A percentile compares a stretch with the other conserved stretches of the same genome.
Conservation (phyloP, 1,284 basidiomycete genomes). For the Trametes hirsuta region DNA sequence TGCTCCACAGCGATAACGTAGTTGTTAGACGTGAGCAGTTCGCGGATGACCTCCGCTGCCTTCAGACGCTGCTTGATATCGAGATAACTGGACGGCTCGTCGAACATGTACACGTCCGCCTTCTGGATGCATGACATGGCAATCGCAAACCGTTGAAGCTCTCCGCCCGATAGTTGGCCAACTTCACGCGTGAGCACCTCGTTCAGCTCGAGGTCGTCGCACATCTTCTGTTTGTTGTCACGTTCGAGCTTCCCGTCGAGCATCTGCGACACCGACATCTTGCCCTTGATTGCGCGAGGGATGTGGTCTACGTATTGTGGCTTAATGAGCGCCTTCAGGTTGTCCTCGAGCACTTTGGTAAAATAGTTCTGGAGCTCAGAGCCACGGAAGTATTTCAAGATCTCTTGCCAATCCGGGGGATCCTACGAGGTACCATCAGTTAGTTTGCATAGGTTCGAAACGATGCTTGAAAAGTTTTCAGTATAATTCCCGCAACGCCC, state of each 20-base stretch:
- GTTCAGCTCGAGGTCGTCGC: slow-evolving; percentile 84
- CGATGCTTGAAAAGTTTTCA: too few relatives aligned
- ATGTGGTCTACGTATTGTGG: slow-evolving; percentile 99
- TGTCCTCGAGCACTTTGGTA: slow-evolving; percentile 97
- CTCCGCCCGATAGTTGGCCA: slow-evolving; percentile 88
- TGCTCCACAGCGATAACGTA: slow-evolving; percentile 98
- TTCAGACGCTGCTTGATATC: slow-evolving; percentile 93
- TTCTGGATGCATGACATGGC: slow-evolving; percentile 91
- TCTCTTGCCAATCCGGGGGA: slow-evolving; percentile 97
- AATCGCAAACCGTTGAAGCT: slow-evolving; percentile 95
- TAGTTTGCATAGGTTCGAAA: too few relatives aligned
- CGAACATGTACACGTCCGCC: slow-evolving; percentile 95
- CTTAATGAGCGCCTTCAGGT: slow-evolving; percentile 96
- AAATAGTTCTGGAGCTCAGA: slow-evolving; percentile 99
- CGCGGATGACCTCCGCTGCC: slow-evolving; percentile 95
- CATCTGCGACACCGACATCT: slow-evolving; percentile 86
- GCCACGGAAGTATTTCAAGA: slow-evolving; percentile 95
- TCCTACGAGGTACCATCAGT: slow-evolving; percentile 51
- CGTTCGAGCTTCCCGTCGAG: slow-evolving; percentile 85
- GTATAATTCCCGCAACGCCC: too few relatives aligned
- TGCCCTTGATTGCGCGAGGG: slow-evolving; percentile 91
- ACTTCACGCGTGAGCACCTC: slow-evolving; percentile 86
- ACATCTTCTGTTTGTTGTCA: slow-evolving; percentile 83
- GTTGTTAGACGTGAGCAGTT: slow-evolving; percentile 76
- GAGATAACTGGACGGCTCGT: slow-evolving; percentile 96